Percentiles rank a stretch among this genome's conserved stretches.
phyloP scores from a whole-genome alignment of 176 grass and related monocot species.

The Zea luxurians region DNA sequence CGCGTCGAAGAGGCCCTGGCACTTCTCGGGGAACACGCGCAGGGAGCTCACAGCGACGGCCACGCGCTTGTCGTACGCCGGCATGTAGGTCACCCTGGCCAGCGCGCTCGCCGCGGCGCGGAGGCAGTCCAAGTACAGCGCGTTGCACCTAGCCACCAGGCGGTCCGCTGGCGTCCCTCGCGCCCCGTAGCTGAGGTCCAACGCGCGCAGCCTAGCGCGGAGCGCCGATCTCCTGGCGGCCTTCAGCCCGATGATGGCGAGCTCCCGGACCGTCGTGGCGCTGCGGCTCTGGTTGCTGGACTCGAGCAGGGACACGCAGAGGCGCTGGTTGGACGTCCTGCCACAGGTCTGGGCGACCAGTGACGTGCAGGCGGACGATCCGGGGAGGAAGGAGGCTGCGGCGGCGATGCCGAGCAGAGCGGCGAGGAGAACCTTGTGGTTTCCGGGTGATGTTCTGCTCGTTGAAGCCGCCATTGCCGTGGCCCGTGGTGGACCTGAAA shows the following conservation, averaged over 20 bases:
- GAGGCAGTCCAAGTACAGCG: background rate
- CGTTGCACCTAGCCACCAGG: background rate
- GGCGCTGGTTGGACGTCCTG: background rate
- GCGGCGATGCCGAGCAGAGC: slow-evolving; percentile 3
- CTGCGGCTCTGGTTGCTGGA: background rate
- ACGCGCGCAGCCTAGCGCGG: background rate
- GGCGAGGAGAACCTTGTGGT: background rate
- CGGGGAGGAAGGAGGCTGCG: background rate
- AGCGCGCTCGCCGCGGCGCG: background rate
- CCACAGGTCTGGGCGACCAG: background rate
- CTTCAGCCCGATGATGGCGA: background rate
- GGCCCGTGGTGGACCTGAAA: background rate
- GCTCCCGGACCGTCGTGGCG: background rate
- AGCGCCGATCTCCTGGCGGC: background rate
- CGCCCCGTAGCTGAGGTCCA: background rate
- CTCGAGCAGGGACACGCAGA: slow-evolving; percentile 15
- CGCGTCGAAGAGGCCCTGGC: background rate
- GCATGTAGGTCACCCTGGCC: background rate
- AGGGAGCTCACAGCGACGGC: background rate
- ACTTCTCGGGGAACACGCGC: background rate
- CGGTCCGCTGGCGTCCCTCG: background rate
- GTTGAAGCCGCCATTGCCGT: background rate
- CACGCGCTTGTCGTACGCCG: background rate
- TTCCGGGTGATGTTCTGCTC: background rate
- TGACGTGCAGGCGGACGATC: background rate